Conservation (phyloP, 345 rosid species). For the rapeseed (Brassica napus) region Da-Ae NC_063443.1:18635001-18635500, state of each 20-base stretch:
- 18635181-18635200: conserved; percentile 22
- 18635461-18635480: conserved; percentile 34
- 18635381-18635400: too few species aligned
- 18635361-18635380: too few species aligned
- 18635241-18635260: neutral
- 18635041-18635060: neutral
- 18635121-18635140: conserved; percentile 46
- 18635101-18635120: conserved; percentile 50
- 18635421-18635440: conserved; percentile 23
- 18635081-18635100: conserved; percentile 43
- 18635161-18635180: conserved; percentile 33
- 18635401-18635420: conserved; percentile 27
- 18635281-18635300: neutral
- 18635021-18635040: neutral
- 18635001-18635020: neutral
- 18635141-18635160: conserved; percentile 33
- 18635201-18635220: conserved; percentile 29
- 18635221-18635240: conserved; percentile 18
- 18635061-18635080: conserved; percentile 53
- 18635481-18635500: conserved; percentile 35
- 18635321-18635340: too few species aligned
- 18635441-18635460: conserved; percentile 59
- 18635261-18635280: neutral
- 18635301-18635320: too few species aligned
- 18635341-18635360: too few species aligned